Evolutionary conservation across 139 green algal species (phyloP), one percentile per base, ranked within the genome.

Genomic region (Volvox reticuliferus): DNA sequence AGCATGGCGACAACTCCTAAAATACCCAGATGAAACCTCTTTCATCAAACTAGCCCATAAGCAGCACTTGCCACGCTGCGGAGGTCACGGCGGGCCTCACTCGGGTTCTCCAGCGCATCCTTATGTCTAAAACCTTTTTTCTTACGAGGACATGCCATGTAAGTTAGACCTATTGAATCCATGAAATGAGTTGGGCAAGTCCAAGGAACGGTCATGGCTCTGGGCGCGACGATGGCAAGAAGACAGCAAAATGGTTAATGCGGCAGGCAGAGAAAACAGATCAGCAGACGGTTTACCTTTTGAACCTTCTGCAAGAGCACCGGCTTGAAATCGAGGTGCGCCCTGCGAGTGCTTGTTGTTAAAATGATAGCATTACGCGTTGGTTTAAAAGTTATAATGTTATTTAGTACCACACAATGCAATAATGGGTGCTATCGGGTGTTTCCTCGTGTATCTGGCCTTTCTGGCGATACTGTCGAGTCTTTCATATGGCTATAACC

Each of bases 271-370:
- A 84, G 36, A 32, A 84, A 26, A 67, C 12, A 22, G 36, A 30
- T 24, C 36, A 67, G 78, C 36, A 67, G 22, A 84, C 78, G 0
- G 35, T 84, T 67, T 84, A 35, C 78, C 78, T 84, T 14, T 33
- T 84, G 14, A 84, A 84, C 78, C 37, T 84, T 1, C 78, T 84
- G 12, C 36, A 84, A 68, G 78, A 84, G 36, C 78, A 68, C 18
- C 78, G 36, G 1, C 78, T 26, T 1, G 78, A 84, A 32, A 84
- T 84, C 21, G 78, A 84, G 78, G 78, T 84, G 12, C 76, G 76
- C 16, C 2, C 36, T 55, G 44, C 44, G 71, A 33, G 71, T 79
- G 22, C 36, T 30, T 28, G 30, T 24, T 81, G 75, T 79, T 30
- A 35, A 28, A 28, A 28, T 75, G 67, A 75, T 75, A 28, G 22